A percentile compares a stretch with the other conserved stretches of the same genome.
Evolutionary conservation across 176 grass and related monocot genomes (phyloP).

Genomic region (Triticum monococcum): DNA sequence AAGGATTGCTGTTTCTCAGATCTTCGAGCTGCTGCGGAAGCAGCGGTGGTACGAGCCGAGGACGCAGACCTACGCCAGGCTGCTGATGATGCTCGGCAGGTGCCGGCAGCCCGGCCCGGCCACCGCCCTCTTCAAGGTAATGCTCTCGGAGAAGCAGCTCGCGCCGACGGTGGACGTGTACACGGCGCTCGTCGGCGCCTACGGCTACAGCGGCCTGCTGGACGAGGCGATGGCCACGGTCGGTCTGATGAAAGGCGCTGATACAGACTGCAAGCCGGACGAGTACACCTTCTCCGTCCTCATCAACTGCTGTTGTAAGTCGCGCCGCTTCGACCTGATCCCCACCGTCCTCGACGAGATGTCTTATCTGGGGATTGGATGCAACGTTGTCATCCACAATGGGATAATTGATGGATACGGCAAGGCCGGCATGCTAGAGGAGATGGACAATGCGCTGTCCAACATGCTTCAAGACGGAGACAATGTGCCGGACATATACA

Average conservation of each 20-base stretch:
- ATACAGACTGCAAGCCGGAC: conserved; percentile 57
- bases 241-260: conserved; percentile 76
- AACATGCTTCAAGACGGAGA: conserved; percentile 69
- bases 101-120: conserved; percentile 65
- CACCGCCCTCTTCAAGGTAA: conserved; percentile 55
- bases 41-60: conserved; percentile 86
- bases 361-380: conserved; percentile 62
- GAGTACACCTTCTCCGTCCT: conserved; percentile 68
- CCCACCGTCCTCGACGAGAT: conserved; percentile 64
- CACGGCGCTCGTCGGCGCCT: conserved; percentile 72
- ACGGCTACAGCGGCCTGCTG: conserved; percentile 59
- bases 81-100: conserved; percentile 82
- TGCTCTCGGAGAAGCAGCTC: conserved; percentile 68
- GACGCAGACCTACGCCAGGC: conserved; percentile 72
- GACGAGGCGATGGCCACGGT: conserved; percentile 60
- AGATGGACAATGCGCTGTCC: conserved; percentile 61
- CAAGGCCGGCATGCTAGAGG: conserved; percentile 60
- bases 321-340: conserved; percentile 49
- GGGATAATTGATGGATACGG: conserved; percentile 76
- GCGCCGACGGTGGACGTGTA: conserved; percentile 65
- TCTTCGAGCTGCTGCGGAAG: conserved; percentile 79
- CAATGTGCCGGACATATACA: conserved; percentile 68
- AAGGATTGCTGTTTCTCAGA: conserved; percentile 31
- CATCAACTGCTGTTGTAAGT: conserved; percentile 64
- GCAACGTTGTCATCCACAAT: conserved; percentile 77